These are phyloP conservation scores for Sesbania bispinosa DNA, from an alignment of 306 rosid species.

Conservation along the genomic window DNA sequence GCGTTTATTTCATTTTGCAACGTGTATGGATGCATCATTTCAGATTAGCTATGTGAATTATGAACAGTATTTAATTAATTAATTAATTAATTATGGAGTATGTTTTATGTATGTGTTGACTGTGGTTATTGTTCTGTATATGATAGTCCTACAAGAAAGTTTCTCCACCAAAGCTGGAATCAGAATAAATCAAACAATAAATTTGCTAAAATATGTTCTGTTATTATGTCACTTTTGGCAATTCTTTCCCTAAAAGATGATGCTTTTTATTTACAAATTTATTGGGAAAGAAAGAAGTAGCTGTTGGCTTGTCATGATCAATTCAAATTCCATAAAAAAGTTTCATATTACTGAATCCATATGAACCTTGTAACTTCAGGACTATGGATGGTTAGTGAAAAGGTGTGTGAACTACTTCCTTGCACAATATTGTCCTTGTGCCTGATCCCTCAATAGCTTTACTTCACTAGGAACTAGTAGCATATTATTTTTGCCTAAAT, in stretches of 20 bases:
- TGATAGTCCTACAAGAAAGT: not conserved
- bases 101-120: not conserved
- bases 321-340: not conserved
- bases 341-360: conserved; percentile 7
- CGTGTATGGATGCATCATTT: not conserved
- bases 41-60: not conserved
- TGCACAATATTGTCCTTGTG: too few species aligned
- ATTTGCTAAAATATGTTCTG: not conserved
- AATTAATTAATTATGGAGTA: not conserved
- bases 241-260: not conserved
- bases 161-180: conserved; percentile 11
- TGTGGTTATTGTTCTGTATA: not conserved
- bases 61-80: not conserved
- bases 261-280: not conserved
- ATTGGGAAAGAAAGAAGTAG: not conserved
- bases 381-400: not conserved
- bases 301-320: not conserved
- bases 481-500: not conserved
- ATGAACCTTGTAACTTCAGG: not conserved
- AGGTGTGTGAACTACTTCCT: not conserved
- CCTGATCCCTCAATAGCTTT: too few species aligned
- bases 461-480: not conserved
- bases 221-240: not conserved
- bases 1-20: too few species aligned
- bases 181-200: not conserved